Evolutionary conservation across 768 basidiomycete species (phyloP).

Genomic region (Mrakia hoshinonis): DNA sequence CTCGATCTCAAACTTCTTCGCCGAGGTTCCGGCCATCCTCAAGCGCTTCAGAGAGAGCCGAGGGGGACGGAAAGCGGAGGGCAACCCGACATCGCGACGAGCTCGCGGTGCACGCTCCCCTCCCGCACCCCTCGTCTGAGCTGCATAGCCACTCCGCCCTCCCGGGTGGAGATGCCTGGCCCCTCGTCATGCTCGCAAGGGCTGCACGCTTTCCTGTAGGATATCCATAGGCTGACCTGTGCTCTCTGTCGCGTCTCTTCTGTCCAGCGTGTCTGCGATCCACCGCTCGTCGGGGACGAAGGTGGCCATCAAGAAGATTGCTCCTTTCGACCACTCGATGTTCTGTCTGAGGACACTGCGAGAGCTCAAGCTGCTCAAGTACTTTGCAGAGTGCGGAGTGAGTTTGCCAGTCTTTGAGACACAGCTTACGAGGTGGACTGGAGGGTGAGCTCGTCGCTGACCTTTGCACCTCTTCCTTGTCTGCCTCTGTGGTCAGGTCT

Average conservation of each 20-base stretch:
- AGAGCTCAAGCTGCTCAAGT: constrained; percentile 88
- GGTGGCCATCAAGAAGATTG: constrained; percentile 90
- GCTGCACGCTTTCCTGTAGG: background rate
- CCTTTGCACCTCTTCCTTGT: background rate
- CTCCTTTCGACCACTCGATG: constrained; percentile 72
- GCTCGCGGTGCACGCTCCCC: background rate
- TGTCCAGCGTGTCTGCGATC: constrained; percentile 46
- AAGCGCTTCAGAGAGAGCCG: constrained; percentile 24
- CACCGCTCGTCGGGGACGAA: constrained; percentile 68
- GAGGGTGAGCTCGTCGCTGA: constrained; percentile 69
- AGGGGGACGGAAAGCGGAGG: background rate
- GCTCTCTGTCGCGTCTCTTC: background rate
- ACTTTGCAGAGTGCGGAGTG: constrained; percentile 44
- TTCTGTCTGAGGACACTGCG: constrained; percentile 74
- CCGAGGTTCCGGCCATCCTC: constrained; percentile 28
- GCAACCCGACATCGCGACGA: background rate
- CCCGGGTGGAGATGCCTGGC: too few species aligned
- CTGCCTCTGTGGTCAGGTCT: background rate
- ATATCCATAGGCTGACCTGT: background rate
- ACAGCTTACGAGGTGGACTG: background rate
- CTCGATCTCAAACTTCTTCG: constrained; percentile 29
- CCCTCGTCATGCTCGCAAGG: background rate
- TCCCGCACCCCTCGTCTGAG: background rate
- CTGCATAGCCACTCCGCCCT: too few species aligned
- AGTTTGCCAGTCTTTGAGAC: background rate